phyloP scores from a whole-genome alignment of 2,329 filamentous ascomycete species.

The Macrophomina tecta region DNA sequence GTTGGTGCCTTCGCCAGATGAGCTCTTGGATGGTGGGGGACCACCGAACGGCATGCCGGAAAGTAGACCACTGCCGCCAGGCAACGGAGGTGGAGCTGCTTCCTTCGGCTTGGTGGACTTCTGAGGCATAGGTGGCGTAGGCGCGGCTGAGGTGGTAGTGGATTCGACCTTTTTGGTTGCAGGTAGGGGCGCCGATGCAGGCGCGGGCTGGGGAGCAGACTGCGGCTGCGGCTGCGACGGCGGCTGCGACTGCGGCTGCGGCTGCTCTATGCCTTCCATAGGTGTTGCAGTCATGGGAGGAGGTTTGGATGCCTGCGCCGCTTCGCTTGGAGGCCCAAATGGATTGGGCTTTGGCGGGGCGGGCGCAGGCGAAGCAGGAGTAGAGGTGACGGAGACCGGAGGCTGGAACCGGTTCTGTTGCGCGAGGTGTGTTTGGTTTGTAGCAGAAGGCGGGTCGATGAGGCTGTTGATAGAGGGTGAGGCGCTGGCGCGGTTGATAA shows the following conservation, averaged over 20 bases:
- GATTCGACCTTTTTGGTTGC: slow-evolving; percentile 43
- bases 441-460: slow-evolving; percentile 70
- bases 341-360: slow-evolving; percentile 18
- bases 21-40: slow-evolving; percentile 51
- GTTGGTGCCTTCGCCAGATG: slow-evolving; percentile 65
- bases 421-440: slow-evolving; percentile 40
- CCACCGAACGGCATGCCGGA: slow-evolving; percentile 65
- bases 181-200: slow-evolving; percentile 20
- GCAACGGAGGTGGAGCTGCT: slow-evolving; percentile 59
- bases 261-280: slow-evolving; percentile 48
- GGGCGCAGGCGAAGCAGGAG: slow-evolving; percentile 45
- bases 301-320: slow-evolving; percentile 12
- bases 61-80: slow-evolving; percentile 68
- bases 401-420: slow-evolving; percentile 36
- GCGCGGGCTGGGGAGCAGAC: slow-evolving; percentile 16
- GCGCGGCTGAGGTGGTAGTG: slow-evolving; percentile 53
- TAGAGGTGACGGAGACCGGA: slow-evolving; percentile 46
- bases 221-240: slow-evolving; percentile 34
- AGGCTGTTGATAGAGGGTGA: slow-evolving; percentile 92
- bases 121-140: slow-evolving; percentile 52
- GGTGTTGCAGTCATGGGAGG: slow-evolving; percentile 29
- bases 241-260: slow-evolving; percentile 15
- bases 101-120: slow-evolving; percentile 63
- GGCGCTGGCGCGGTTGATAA: slow-evolving; percentile 75
- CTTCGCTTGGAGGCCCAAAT: slow-evolving; percentile 23